phyloP scores from a whole-genome alignment of 1,284 basidiomycete genomes.

The Coniferiporia weirii region DNA sequence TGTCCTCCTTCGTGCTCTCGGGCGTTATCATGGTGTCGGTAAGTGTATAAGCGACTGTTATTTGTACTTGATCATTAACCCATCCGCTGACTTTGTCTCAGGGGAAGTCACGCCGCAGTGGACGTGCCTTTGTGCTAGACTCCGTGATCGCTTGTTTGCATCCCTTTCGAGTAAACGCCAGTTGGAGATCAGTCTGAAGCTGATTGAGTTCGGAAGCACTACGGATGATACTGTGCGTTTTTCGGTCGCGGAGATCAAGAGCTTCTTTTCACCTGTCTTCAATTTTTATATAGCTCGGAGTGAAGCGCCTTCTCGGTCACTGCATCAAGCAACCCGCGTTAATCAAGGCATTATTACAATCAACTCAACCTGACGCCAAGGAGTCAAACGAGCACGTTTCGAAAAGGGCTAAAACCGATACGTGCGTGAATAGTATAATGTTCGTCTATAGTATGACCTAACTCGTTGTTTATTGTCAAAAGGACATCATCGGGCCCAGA shows the following conservation, averaged over 20 bases:
- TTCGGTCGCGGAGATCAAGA: not conserved
- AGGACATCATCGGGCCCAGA: not conserved
- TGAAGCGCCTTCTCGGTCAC: slow-evolving; percentile 46
- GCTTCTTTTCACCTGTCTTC: slow-evolving; percentile 1
- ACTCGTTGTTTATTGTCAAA: not conserved
- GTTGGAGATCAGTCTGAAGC: slow-evolving; percentile 45
- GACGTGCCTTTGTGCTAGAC: slow-evolving; percentile 35
- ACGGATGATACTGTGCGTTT: slow-evolving; percentile 43
- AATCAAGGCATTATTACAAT: slow-evolving; percentile 55
- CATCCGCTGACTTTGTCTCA: not conserved
- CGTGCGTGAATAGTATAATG: slow-evolving; percentile 36
- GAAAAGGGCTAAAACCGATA: slow-evolving; percentile 58
- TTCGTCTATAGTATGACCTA: not conserved
- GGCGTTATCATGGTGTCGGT: slow-evolving; percentile 44
- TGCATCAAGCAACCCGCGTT: slow-evolving; percentile 47
- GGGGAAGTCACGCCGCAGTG: slow-evolving; percentile 27
- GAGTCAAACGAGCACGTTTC: slow-evolving; percentile 42
- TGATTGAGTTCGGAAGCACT: slow-evolving; percentile 47
- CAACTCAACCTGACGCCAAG: slow-evolving; percentile 41
- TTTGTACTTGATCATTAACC: too few species aligned
- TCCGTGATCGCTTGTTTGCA: slow-evolving; percentile 50
- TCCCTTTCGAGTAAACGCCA: slow-evolving; percentile 48
- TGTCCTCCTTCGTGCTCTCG: slow-evolving; percentile 41
- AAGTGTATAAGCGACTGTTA: slow-evolving; percentile 19
- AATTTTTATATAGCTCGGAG: slow-evolving; percentile 41